Evolutionary conservation across 306 rosid genomes (phyloP).

Genomic region (Vigna trinervia): DNA sequence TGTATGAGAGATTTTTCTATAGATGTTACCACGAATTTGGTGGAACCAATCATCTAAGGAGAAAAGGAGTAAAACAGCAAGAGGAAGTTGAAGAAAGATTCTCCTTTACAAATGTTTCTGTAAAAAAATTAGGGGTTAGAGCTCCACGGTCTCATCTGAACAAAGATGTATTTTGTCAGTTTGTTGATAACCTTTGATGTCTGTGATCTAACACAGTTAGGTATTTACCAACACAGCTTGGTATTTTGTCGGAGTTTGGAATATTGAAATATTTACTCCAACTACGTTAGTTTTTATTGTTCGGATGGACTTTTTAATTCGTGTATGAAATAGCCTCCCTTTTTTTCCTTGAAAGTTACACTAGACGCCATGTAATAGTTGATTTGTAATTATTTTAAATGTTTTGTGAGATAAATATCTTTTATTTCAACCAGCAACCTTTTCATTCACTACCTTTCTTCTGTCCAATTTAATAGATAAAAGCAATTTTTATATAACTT

Average conservation of each 20-base stretch:
- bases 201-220: background rate
- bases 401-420: too few species aligned
- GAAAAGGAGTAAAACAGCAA: background rate
- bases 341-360: too few species aligned
- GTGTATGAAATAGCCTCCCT: too few species aligned
- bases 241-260: background rate
- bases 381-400: too few species aligned
- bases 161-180: background rate
- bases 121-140: background rate
- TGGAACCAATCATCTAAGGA: slow-evolving; percentile 2
- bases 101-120: background rate
- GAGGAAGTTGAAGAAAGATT: background rate
- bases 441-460: too few species aligned
- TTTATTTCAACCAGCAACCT: too few species aligned
- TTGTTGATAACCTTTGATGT: background rate
- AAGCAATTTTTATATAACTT: too few species aligned
- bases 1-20: background rate
- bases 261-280: background rate
- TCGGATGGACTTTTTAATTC: background rate
- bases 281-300: background rate
- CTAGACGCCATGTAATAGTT: too few species aligned
- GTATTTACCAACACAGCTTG: background rate
- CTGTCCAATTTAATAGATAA: too few species aligned
- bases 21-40: background rate
- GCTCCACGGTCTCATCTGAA: background rate